These are phyloP conservation scores for Hemileccinum impolitum DNA, from an alignment of 768 basidiomycete species.

Conservation along the genomic window DNA sequence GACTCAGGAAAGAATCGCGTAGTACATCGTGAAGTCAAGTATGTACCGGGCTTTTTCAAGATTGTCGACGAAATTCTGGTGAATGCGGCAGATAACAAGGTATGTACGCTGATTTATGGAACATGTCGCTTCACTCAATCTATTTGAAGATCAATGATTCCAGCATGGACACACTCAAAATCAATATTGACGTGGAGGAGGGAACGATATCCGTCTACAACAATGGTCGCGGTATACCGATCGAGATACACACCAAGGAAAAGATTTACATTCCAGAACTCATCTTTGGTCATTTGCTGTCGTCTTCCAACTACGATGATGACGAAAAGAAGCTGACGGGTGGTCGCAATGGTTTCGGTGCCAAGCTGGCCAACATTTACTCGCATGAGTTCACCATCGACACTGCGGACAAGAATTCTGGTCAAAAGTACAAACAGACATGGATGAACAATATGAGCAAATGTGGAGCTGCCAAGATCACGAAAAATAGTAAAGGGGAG, in stretches of 20 bases:
- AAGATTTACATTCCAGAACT: conserved; percentile 95
- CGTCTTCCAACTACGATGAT: conserved; percentile 97
- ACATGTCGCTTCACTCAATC: background rate
- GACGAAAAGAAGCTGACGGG: conserved; percentile 98
- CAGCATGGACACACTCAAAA: conserved; percentile 88
- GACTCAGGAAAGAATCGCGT: conserved; percentile 83
- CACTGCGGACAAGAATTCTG: conserved; percentile 83
- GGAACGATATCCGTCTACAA: conserved; percentile 91
- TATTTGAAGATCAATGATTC: conserved; percentile 78
- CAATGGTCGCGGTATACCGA: conserved; percentile 94
- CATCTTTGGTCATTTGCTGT: conserved; percentile 93
- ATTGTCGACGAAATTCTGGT: conserved; percentile 99
- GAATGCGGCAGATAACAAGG: conserved; percentile 99
- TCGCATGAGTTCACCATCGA: conserved; percentile 95
- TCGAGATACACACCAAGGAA: conserved; percentile 91
- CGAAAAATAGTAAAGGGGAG: conserved; percentile 81
- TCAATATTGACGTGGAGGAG: conserved; percentile 80
- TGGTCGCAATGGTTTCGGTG: conserved; percentile 97
- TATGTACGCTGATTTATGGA: conserved; percentile 30
- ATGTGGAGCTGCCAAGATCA: conserved; percentile 88
- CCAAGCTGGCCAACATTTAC: conserved; percentile 98
- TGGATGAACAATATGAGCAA: conserved; percentile 93
- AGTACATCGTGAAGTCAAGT: conserved; percentile 78
- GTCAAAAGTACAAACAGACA: conserved; percentile 92
- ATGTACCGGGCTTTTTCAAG: conserved; percentile 98